Conservation (phyloP, 106 monocot genomes). For the Apostasia ramifera region DNA sequence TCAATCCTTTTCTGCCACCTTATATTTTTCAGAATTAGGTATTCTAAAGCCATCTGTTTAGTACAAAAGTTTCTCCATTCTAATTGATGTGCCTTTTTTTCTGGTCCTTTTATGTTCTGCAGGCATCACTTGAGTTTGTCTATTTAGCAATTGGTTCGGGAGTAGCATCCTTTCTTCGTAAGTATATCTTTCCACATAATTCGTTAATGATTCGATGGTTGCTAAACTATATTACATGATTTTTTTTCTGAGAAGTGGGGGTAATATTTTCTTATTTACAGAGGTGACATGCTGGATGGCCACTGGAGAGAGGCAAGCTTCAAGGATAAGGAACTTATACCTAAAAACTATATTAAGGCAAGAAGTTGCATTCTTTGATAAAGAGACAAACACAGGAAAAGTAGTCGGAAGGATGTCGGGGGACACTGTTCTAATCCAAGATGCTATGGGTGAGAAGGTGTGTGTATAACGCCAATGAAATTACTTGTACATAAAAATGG, state of each 20-base stretch:
- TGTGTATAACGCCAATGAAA: too few relatives aligned
- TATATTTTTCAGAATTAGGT: too few relatives aligned
- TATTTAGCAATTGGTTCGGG: slow-evolving; percentile 32
- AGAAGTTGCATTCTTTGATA: too few relatives aligned
- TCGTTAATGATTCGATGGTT: background rate
- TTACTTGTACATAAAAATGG: background rate
- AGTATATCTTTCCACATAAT: background rate
- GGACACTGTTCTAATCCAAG: slow-evolving; percentile 39
- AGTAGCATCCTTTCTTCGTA: slow-evolving; percentile 1
- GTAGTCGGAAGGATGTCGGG: slow-evolving; percentile 36
- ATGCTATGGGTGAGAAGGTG: slow-evolving; percentile 21
- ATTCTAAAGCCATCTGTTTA: too few relatives aligned
- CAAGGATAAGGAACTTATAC: slow-evolving; percentile 34
- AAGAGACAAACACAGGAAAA: slow-evolving; percentile 25
- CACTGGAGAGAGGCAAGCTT: background rate
- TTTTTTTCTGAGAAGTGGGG: too few relatives aligned
- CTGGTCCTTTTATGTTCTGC: background rate
- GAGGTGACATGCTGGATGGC: slow-evolving; percentile 32
- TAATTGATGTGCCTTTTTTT: too few relatives aligned
- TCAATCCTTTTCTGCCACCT: too few relatives aligned
- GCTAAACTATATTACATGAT: background rate
- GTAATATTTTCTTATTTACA: background rate
- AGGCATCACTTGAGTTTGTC: slow-evolving; percentile 36
- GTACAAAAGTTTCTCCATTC: too few relatives aligned
- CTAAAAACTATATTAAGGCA: slow-evolving; percentile 16